Percentiles rank a stretch among this genome's conserved stretches.
These are phyloP conservation scores for Linnemannia schmuckeri DNA, from an alignment of 192 early-diverging fungal species.

Conservation along the genomic window DNA sequence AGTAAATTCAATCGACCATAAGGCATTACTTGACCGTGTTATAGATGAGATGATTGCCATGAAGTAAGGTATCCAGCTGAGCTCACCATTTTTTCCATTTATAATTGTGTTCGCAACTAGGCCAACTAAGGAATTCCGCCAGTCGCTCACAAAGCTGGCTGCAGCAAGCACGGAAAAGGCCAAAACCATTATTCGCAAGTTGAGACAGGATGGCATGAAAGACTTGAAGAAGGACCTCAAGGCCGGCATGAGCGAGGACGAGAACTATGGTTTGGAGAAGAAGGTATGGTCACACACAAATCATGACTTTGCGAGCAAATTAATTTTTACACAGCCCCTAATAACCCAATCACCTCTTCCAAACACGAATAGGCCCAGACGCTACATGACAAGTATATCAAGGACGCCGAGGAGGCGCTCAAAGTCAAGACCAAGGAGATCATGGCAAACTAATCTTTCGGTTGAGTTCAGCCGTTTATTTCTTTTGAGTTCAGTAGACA, in stretches of 20 bases:
- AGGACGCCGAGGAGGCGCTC: slow-evolving; percentile 72
- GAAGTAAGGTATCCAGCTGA: neutral
- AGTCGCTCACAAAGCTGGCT: slow-evolving; percentile 75
- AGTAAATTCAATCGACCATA: slow-evolving; percentile 57
- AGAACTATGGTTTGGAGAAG: slow-evolving; percentile 69
- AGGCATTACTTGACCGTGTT: neutral
- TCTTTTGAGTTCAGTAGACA: slow-evolving; percentile 4
- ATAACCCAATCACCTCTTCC: neutral
- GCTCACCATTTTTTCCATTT: neutral
- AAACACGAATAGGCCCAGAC: slow-evolving; percentile 63
- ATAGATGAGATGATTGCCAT: neutral
- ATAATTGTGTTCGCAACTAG: slow-evolving; percentile 30
- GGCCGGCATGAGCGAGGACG: slow-evolving; percentile 67
- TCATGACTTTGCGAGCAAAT: neutral
- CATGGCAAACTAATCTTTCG: slow-evolving; percentile 41
- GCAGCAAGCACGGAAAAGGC: slow-evolving; percentile 73
- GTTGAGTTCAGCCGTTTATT: slow-evolving; percentile 28
- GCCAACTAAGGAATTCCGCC: slow-evolving; percentile 81
- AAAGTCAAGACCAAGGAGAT: slow-evolving; percentile 81
- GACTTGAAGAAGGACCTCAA: slow-evolving; percentile 77
- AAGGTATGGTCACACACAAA: slow-evolving; percentile 41
- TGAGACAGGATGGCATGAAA: slow-evolving; percentile 82
- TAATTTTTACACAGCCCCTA: neutral
- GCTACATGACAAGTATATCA: slow-evolving; percentile 73
- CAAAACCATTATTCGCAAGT: slow-evolving; percentile 73